These are phyloP conservation scores for Fusarium aywerte DNA, from an alignment of 2,329 filamentous ascomycete species.

Conservation along the genomic window DNA sequence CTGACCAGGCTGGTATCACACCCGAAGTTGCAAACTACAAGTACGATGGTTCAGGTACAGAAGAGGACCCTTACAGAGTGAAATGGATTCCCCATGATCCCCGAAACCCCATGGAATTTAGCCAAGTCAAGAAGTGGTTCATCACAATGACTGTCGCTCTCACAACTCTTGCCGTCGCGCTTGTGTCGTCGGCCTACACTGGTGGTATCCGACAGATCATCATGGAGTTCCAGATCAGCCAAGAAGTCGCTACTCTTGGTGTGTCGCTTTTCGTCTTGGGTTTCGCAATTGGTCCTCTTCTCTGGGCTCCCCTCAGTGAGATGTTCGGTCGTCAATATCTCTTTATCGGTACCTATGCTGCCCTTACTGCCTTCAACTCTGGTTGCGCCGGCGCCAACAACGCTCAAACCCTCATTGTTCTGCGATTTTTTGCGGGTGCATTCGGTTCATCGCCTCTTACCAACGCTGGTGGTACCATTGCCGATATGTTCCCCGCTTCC, in stretches of 20 bases:
- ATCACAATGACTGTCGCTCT: conserved; percentile 37
- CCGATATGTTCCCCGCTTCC: conserved; percentile 81
- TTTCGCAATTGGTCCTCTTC: conserved; percentile 74
- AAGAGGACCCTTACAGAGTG: conserved; percentile 33
- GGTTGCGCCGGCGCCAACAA: conserved; percentile 79
- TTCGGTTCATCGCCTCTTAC: conserved; percentile 73
- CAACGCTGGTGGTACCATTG: conserved; percentile 69
- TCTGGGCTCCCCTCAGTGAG: conserved; percentile 79
- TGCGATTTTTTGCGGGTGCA: conserved; percentile 79
- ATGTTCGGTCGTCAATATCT: conserved; percentile 75
- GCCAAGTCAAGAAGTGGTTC: conserved; percentile 34
- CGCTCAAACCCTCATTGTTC: conserved; percentile 76
- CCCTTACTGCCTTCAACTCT: conserved; percentile 79
- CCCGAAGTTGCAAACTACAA: conserved; percentile 35
- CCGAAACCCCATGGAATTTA: conserved; percentile 33
- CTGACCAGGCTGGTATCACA: conserved; percentile 34
- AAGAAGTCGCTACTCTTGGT: conserved; percentile 35
- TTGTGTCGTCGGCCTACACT: conserved; percentile 35
- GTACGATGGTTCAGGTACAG: conserved; percentile 34
- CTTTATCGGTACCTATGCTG: conserved; percentile 62
- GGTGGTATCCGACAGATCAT: conserved; percentile 35
- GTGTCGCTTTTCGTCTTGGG: conserved; percentile 38
- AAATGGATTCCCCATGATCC: conserved; percentile 40
- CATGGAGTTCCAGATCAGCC: conserved; percentile 30
- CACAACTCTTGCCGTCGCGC: conserved; percentile 32